Evolutionary conservation across 2,329 filamentous ascomycete species (phyloP).

Genomic region (Escovopsis weberi): DNA sequence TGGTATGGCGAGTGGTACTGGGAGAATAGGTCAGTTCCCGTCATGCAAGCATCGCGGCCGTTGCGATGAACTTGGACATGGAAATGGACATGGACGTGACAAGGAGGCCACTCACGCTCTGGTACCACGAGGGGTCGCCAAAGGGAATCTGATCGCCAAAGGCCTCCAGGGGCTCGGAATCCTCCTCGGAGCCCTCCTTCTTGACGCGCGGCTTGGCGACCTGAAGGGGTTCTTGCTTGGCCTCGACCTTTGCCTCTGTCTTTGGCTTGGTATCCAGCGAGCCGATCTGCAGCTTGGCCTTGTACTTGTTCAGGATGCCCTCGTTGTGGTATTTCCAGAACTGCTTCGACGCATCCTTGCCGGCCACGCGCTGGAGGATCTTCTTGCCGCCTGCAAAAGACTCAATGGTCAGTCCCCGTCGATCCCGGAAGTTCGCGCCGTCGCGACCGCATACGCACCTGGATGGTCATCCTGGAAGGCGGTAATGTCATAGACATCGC

Average conservation of each 20-base stretch:
- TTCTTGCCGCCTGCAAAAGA: conserved; percentile 42
- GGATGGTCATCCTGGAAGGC: conserved; percentile 78
- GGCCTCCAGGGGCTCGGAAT: conserved; percentile 63
- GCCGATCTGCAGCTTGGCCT: conserved; percentile 61
- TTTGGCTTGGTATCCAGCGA: conserved; percentile 81
- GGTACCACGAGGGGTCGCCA: conserved; percentile 88
- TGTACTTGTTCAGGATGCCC: conserved; percentile 76
- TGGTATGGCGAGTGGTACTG: conserved; percentile 94
- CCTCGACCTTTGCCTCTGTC: conserved; percentile 36
- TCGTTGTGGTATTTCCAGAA: conserved; percentile 75
- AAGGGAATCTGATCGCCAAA: conserved; percentile 84
- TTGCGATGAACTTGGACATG: neutral
- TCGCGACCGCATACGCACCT: conserved; percentile 33
- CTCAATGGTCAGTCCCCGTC: neutral
- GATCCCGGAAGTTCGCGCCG: too few species aligned
- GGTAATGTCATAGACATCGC: conserved; percentile 91
- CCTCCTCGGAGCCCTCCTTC: conserved; percentile 27
- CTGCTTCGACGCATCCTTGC: conserved; percentile 52
- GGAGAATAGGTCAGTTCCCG: neutral
- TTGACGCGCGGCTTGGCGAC: conserved; percentile 24
- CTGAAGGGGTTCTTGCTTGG: conserved; percentile 17
- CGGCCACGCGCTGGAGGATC: conserved; percentile 47
- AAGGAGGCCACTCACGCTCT: conserved; percentile 49
- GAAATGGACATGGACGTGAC: too few species aligned
- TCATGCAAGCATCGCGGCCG: too few species aligned